Evolutionary conservation across 176 grass and related monocot genomes (phyloP).

Genomic region (Ensete ventricosum): DNA sequence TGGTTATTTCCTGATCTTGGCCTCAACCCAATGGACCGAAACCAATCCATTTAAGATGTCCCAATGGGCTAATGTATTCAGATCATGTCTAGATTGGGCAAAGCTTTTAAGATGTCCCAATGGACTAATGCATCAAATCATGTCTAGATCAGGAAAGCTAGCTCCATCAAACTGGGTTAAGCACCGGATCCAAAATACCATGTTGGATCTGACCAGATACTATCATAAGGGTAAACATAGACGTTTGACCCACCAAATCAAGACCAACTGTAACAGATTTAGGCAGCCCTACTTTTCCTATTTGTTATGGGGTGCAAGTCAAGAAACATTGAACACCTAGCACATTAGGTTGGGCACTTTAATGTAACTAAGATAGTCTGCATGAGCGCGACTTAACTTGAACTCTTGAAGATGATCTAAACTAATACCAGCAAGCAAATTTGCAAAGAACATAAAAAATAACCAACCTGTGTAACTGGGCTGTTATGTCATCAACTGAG

Average conservation of each 20-base stretch:
- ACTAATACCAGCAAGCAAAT: background rate
- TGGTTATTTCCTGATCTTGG: too few relatives aligned
- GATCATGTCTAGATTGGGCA: too few relatives aligned
- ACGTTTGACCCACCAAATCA: background rate
- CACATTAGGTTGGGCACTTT: background rate
- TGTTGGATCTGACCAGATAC: background rate
- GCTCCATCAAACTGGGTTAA: too few relatives aligned
- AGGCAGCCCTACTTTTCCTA: background rate
- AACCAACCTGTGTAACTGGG: conserved; percentile 85
- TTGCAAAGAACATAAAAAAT: background rate
- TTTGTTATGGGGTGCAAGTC: background rate
- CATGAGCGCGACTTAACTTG: background rate
- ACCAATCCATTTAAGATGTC: too few relatives aligned
- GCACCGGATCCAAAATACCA: too few relatives aligned
- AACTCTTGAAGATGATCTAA: background rate
- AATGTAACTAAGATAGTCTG: background rate
- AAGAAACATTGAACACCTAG: background rate
- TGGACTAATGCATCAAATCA: too few relatives aligned
- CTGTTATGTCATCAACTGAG: conserved; percentile 60
- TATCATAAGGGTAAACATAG: background rate
- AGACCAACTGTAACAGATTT: background rate
- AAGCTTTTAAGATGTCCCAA: too few relatives aligned
- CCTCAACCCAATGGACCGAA: too few relatives aligned
- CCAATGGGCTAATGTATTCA: too few relatives aligned
- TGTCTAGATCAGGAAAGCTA: too few relatives aligned